These are phyloP conservation scores for Penicillium sp. DNA, from an alignment of 2,329 filamentous ascomycete species.

Conservation along the genomic window DNA sequence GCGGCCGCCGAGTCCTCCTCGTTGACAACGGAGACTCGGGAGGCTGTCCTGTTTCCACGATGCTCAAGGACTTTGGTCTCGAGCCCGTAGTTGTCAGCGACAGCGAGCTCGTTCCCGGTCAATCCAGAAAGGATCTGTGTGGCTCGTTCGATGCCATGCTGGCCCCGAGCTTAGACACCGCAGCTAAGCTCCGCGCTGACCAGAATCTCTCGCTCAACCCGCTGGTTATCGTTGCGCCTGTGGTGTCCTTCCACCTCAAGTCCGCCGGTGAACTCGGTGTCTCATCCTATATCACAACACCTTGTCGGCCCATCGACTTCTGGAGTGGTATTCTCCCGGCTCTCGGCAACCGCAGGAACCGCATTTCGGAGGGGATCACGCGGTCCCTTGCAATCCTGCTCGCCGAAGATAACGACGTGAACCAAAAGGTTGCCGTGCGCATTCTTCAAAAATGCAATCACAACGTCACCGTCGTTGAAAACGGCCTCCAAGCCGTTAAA, in stretches of 20 bases:
- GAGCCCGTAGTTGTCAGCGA: conserved; percentile 75
- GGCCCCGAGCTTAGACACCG: conserved; percentile 85
- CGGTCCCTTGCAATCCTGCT: conserved; percentile 90
- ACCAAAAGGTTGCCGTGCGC: conserved; percentile 89
- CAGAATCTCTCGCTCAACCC: conserved; percentile 95
- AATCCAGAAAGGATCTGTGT: conserved; percentile 47
- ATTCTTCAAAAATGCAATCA: conserved; percentile 90
- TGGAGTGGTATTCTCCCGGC: conserved; percentile 93
- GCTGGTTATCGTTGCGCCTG: conserved; percentile 83
- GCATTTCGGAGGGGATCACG: conserved; percentile 83
- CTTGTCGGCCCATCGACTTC: conserved; percentile 85
- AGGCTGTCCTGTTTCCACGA: conserved; percentile 70
- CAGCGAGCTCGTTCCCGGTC: conserved; percentile 59
- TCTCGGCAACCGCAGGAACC: conserved; percentile 86
- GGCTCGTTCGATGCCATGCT: conserved; percentile 87
- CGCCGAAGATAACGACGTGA: conserved; percentile 93
- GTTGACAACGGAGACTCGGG: conserved; percentile 81
- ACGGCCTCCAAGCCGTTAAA: conserved; percentile 67
- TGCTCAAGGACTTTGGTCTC: conserved; percentile 74
- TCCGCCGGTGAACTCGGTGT: conserved; percentile 89
- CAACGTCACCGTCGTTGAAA: conserved; percentile 69
- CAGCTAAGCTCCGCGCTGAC: conserved; percentile 73
- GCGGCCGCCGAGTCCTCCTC: conserved; percentile 84
- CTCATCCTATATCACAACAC: conserved; percentile 94
- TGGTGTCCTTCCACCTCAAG: conserved; percentile 84